Evolutionary conservation across 208 protist species (phyloP).

Genomic region (Vickermania ingenoplastis): DNA sequence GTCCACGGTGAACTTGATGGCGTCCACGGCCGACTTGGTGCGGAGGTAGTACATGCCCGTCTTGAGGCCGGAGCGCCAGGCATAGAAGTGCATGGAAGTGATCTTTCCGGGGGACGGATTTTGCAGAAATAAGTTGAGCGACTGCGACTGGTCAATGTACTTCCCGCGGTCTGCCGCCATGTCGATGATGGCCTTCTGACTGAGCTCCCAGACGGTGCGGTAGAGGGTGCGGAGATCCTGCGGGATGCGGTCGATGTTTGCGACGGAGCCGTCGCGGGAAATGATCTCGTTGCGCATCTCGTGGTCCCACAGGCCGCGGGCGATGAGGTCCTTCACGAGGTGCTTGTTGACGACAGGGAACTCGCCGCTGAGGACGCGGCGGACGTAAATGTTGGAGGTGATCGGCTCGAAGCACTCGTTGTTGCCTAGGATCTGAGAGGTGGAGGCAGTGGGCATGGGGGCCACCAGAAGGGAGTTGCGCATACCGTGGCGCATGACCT

Average conservation of each 20-base stretch:
- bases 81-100: conserved; percentile 99
- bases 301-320: conserved; percentile 91
- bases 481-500: conserved; percentile 89
- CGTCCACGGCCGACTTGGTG: conserved; percentile 94
- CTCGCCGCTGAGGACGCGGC: conserved; percentile 97
- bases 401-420: conserved; percentile 99
- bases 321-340: conserved; percentile 94
- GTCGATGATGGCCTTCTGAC: conserved; percentile 96
- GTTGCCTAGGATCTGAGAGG: conserved; percentile 99
- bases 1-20: conserved; percentile 99
- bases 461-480: conserved; percentile 98
- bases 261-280: conserved; percentile 92
- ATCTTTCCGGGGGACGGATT: conserved; percentile 93
- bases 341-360: conserved; percentile 99
- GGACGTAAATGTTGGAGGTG: conserved; percentile 98
- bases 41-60: conserved; percentile 99
- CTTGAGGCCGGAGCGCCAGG: conserved; percentile 98
- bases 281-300: conserved; percentile 95
- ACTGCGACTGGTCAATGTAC: conserved; percentile 99
- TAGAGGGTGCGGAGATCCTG: conserved; percentile 95
- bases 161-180: conserved; percentile 98
- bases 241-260: conserved; percentile 91
- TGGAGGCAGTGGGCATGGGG: conserved; percentile 99
- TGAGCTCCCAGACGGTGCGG: conserved; percentile 99
- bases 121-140: conserved; percentile 98